These are phyloP conservation scores for Filobasidium uniguttulatum DNA, from an alignment of 1,284 basidiomycete species.

Conservation along the genomic window DNA sequence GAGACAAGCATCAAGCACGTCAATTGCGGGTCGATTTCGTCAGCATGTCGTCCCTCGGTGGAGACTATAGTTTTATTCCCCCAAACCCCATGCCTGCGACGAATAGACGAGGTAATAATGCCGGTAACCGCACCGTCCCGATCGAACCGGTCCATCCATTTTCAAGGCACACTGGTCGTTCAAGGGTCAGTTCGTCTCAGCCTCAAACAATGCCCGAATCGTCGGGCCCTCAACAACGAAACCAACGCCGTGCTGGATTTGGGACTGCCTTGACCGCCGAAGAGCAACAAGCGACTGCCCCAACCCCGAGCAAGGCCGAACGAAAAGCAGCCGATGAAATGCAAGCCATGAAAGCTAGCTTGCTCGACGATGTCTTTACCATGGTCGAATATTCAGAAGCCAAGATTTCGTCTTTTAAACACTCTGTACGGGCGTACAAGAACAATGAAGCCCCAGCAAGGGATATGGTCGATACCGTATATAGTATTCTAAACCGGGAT, in stretches of 20 bases:
- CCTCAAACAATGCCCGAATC: conserved; percentile 10
- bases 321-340: conserved; percentile 8
- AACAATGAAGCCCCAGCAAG: conserved; percentile 63
- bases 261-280: conserved; percentile 9
- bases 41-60: conserved; percentile 4
- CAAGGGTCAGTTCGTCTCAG: conserved; percentile 4
- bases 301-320: neutral
- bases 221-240: neutral
- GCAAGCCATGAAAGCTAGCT: conserved; percentile 47
- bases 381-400: conserved; percentile 56
- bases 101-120: neutral
- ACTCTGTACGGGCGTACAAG: conserved; percentile 66
- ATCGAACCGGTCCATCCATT: conserved; percentile 10
- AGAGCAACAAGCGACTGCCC: neutral
- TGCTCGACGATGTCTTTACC: conserved; percentile 54
- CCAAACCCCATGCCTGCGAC: conserved; percentile 7
- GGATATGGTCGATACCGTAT: conserved; percentile 76
- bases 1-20: conserved; percentile 62
- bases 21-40: conserved; percentile 64
- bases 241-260: conserved; percentile 12
- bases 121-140: neutral
- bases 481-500: conserved; percentile 66
- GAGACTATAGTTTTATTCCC: conserved; percentile 12
- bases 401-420: conserved; percentile 62
- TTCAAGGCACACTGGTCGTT: conserved; percentile 5